A percentile compares a stretch with the other conserved stretches of the same genome.
These are phyloP conservation scores for Leccinum imitatum DNA, from an alignment of 768 basidiomycete species.

Conservation along the genomic window DNA sequence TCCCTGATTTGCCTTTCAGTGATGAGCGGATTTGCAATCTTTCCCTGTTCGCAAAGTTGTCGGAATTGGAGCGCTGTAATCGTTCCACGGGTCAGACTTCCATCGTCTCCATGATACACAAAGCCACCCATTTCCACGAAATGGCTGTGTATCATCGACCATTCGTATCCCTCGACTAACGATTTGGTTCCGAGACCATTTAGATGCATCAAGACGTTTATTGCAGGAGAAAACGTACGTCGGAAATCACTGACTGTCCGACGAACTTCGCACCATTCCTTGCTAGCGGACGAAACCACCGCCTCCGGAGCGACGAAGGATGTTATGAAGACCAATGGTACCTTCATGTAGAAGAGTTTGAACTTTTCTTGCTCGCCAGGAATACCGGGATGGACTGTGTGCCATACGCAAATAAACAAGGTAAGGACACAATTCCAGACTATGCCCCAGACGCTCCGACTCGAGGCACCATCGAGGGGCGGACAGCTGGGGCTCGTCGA, in stretches of 20 bases:
- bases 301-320: background rate
- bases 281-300: background rate
- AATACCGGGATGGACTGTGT: background rate
- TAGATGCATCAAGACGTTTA: background rate
- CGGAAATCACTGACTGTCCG: background rate
- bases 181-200: background rate
- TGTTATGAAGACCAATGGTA: background rate
- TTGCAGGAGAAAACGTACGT: background rate
- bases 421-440: background rate
- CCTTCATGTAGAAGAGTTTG: background rate
- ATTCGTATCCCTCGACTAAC: background rate
- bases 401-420: conserved; percentile 3
- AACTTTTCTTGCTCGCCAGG: background rate
- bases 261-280: background rate
- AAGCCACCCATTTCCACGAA: background rate
- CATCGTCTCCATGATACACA: background rate
- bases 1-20: background rate
- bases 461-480: background rate
- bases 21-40: background rate
- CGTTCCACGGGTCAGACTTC: background rate
- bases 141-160: background rate
- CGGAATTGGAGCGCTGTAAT: background rate
- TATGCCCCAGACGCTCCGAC: background rate
- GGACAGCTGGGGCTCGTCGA: background rate
- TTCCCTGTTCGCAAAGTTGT: background rate